Evolutionary conservation across 768 basidiomycete genomes (phyloP), one percentile per base, ranked within the genome.

Genomic region (Mycena sanguinolenta): DNA sequence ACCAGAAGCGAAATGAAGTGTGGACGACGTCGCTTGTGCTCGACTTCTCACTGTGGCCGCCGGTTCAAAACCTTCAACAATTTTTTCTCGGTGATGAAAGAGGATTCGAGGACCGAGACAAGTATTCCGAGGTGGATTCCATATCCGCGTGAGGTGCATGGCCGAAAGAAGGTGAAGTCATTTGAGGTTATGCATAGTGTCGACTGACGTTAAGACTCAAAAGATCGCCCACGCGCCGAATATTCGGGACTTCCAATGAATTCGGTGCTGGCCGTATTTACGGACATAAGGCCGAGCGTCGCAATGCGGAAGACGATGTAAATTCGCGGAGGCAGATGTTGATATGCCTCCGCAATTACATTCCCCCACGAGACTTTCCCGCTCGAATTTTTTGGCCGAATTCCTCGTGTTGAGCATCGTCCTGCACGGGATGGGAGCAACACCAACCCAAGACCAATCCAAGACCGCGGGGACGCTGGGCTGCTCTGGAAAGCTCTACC

Each of bases 1-100:
- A 49, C 46, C 46, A n/a, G n/a, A n/a, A n/a, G n/a, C 54, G 54
- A 55, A 55, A 55, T 55, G 54, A 55, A 55, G 32, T 34, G 34
- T 32, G 21, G 30, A 54, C 53, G 54, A 55, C 54, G 54, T 55
- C 54, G 54, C 32, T 55, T 55, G 36, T 32, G 13, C 42, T 6
- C 14, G 36, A 16, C 30, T 54, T 30, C 30, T 16, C 53, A 19
- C 32, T 55, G 32, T 23, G 30, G 32, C 27, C 53, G 28, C n/a
- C n/a, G n/a, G n/a, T n/a, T n/a, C n/a, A n/a, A n/a, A n/a, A n/a
- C n/a, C n/a, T n/a, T n/a, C n/a, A n/a, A n/a, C n/a, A n/a, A n/a
- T n/a, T n/a, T n/a, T n/a, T n/a, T n/a, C n/a, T n/a, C n/a, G n/a
- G n/a, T n/a, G n/a, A n/a, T n/a, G n/a, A n/a, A n/a, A n/a, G n/a